Evolutionary conservation across 495 filamentous ascomycete species (phyloP).

Genomic region (Cairneyella variabilis): DNA sequence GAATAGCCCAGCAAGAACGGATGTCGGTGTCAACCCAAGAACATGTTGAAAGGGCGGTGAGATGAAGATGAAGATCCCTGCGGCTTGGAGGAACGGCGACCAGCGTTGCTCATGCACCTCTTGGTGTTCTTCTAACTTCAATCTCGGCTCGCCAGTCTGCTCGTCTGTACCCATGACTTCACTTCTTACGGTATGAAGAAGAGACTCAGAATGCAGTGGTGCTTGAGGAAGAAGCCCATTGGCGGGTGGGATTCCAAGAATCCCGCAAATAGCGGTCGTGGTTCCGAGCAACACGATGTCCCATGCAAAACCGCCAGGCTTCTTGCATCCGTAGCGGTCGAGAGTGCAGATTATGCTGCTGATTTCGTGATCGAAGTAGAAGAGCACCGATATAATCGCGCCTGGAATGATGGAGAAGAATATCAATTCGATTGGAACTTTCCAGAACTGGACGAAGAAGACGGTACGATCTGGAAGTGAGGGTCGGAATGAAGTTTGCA

Average conservation of each 20-base stretch:
- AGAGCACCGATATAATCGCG: constrained; percentile 63
- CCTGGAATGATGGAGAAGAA: constrained; percentile 63
- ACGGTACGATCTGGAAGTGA: constrained; percentile 50
- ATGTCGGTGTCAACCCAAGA: constrained; percentile 64
- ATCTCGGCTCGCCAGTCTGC: constrained; percentile 35
- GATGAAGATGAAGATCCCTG: constrained; percentile 56
- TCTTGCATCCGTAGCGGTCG: constrained; percentile 60
- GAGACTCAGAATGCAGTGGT: constrained; percentile 63
- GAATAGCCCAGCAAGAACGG: constrained; percentile 65
- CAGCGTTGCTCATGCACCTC: constrained; percentile 65
- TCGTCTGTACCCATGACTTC: constrained; percentile 31
- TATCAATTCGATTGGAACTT: constrained; percentile 57
- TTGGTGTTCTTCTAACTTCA: constrained; percentile 33
- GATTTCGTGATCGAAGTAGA: constrained; percentile 74
- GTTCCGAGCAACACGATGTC: constrained; percentile 65
- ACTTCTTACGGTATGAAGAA: constrained; percentile 54
- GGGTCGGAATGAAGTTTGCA: constrained; percentile 55
- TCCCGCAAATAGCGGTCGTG: constrained; percentile 65
- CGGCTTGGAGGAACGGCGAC: constrained; percentile 61
- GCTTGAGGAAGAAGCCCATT: constrained; percentile 70
- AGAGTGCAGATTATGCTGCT: constrained; percentile 74
- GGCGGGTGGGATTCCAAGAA: constrained; percentile 65
- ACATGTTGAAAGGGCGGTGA: constrained; percentile 67
- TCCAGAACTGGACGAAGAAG: constrained; percentile 69
- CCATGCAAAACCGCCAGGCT: constrained; percentile 68